Conservation (phyloP, 1,284 basidiomycete genomes). For the Schizophyllum amplum region DNA sequence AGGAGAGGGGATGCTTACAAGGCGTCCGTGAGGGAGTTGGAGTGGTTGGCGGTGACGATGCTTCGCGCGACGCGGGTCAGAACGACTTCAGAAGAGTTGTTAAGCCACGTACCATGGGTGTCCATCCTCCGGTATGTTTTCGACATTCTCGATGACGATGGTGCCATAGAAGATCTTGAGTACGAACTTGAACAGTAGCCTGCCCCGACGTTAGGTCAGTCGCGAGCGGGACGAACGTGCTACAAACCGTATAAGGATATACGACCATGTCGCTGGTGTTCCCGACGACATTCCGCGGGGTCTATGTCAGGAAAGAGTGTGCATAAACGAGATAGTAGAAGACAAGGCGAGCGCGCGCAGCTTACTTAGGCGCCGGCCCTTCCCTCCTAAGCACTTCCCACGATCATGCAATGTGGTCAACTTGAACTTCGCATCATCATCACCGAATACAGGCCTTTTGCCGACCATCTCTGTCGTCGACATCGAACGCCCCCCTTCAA, state of each 20-base stretch:
- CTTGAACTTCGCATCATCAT: too few species aligned
- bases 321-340: too few species aligned
- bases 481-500: not conserved
- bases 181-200: slow-evolving; percentile 67
- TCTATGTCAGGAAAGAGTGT: not conserved
- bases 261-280: not conserved
- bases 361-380: too few species aligned
- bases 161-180: slow-evolving; percentile 84
- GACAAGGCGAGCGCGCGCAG: too few species aligned
- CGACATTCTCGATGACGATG: slow-evolving; percentile 76
- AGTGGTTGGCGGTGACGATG: slow-evolving; percentile 72
- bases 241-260: not conserved
- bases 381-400: too few species aligned
- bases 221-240: not conserved
- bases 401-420: too few species aligned
- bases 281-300: not conserved
- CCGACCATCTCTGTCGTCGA: too few species aligned
- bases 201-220: slow-evolving; percentile 18
- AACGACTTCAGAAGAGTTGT: not conserved
- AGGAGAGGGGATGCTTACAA: slow-evolving; percentile 40
- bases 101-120: slow-evolving; percentile 52
- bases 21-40: slow-evolving; percentile 80
- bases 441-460: too few species aligned
- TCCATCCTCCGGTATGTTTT: slow-evolving; percentile 63
- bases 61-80: slow-evolving; percentile 15